Evolutionary conservation across 2,329 filamentous ascomycete species (phyloP).

Genomic region (Coleophoma crateriformis): DNA sequence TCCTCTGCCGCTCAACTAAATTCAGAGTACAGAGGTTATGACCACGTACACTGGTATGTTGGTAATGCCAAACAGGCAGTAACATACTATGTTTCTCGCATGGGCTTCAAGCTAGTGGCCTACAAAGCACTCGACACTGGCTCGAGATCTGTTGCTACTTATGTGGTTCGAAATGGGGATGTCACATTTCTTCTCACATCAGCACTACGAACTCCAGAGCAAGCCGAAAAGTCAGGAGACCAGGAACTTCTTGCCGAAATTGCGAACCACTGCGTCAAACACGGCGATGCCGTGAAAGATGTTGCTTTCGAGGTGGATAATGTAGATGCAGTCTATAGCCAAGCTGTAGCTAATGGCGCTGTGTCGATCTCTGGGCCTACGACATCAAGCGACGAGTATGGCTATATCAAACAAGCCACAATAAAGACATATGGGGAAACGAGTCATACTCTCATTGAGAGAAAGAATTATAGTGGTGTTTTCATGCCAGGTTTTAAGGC

Average conservation of each 20-base stretch:
- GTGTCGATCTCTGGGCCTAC: conserved; percentile 54
- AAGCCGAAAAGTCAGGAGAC: conserved; percentile 50
- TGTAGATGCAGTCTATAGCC: conserved; percentile 69
- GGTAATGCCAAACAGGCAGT: conserved; percentile 92
- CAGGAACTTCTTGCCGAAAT: conserved; percentile 68
- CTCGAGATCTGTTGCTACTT: conserved; percentile 69
- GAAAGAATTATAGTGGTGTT: conserved; percentile 58
- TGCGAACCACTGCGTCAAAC: conserved; percentile 72
- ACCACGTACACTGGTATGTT: conserved; percentile 90
- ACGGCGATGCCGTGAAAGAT: conserved; percentile 89
- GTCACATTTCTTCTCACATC: conserved; percentile 79
- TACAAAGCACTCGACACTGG: conserved; percentile 84
- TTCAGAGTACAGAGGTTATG: conserved; percentile 51
- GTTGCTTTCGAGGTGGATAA: conserved; percentile 92
- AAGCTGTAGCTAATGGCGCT: conserved; percentile 62
- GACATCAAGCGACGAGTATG: conserved; percentile 47
- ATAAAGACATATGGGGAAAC: conserved; percentile 90
- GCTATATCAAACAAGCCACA: conserved; percentile 66
- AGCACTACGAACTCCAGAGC: conserved; percentile 60
- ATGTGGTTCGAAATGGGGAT: conserved; percentile 69
- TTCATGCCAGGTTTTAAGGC: conserved; percentile 78
- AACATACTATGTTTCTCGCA: conserved; percentile 75
- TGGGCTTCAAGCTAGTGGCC: conserved; percentile 75
- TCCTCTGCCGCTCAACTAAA: too few species aligned
- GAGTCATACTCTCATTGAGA: conserved; percentile 79